Base-by-base conservation (phyloP, 805 yeast genomes). In the Metschnikowia matae region DNA sequence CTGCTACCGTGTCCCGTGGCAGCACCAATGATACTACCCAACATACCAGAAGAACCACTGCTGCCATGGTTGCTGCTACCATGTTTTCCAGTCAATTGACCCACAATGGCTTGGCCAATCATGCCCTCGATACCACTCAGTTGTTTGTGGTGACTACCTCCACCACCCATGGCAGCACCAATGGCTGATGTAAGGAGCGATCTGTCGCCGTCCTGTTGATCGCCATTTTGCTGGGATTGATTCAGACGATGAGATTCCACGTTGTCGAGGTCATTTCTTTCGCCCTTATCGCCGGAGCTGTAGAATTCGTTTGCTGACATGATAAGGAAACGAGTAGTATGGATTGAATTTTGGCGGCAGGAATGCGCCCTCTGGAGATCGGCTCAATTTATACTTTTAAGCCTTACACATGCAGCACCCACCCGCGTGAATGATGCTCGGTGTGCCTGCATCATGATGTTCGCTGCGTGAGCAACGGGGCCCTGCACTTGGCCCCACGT, bases 251-350 rank as follows among this genome's bases (percentile, higher is more conserved):
- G 51, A 8, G 47, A n/a, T 14, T 42, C 36, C 5, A 31, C 11
- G 15, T 44, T 34, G 21, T 35, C 23, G 5, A 7, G 6, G 42
- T 51, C 55, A 17, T 39, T 49, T 34, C 57, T 47, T 18, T 50
- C 44, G 38, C 65, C 64, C 47, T 61, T 53, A 7, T 62, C 70
- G 46, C 76, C 79, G 10, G 78, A 70, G 52, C 64, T 67, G 62
- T 79, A 79, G 62, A 71, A 79, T 50, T 79, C 83, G 80, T 79
- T 78, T 53, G 82, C 82, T 49, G 83, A 79, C 84, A 79, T 79
- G 11, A 13, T 14, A 13, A 37, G 4, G 31, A 34, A 23, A 34
- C n/a, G 15, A 41, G 38, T 5, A 41, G 32, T 10, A 6, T 10
- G 13, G 11, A 17, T 23, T 7, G 13, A 10, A 40, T n/a, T 8